Percentiles rank a stretch among this genome's conserved stretches.
Conservation (phyloP, 179 eudicot genomes). For the Monotropa hypopitys region DNA sequence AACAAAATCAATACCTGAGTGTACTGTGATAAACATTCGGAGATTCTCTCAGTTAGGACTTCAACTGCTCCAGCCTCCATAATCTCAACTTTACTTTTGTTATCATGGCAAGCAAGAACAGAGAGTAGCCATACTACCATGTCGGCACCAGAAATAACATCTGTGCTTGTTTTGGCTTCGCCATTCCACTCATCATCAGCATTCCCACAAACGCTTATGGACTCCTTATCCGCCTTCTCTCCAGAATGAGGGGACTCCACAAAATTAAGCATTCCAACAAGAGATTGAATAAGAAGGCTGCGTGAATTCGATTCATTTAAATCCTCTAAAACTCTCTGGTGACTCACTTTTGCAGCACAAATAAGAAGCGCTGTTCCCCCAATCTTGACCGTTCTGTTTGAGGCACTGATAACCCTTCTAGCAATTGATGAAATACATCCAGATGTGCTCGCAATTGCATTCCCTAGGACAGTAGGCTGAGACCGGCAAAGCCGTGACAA, state of each 20-base stretch:
- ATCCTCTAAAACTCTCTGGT: constrained; percentile 56
- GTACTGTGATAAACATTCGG: constrained; percentile 32
- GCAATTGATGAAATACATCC: constrained; percentile 70
- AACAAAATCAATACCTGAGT: constrained; percentile 38
- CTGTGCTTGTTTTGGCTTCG: constrained; percentile 28
- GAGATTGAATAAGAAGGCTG: constrained; percentile 60
- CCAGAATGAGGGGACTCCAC: constrained; percentile 24
- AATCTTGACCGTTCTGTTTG: constrained; percentile 48
- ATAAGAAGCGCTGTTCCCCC: constrained; percentile 90
- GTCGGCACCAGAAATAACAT: constrained; percentile 43
- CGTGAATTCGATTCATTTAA: constrained; percentile 40
- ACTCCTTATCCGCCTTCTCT: constrained; percentile 33
- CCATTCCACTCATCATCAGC: constrained; percentile 30
- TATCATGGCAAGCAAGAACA: constrained; percentile 65
- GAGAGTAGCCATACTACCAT: constrained; percentile 79
- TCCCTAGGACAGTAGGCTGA: constrained; percentile 60
- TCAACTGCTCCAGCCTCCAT: constrained; percentile 95
- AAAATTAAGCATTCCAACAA: constrained; percentile 65
- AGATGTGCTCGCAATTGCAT: constrained; percentile 38
- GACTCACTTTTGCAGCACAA: constrained; percentile 71
- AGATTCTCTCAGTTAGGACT: constrained; percentile 64
- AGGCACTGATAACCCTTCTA: constrained; percentile 55
- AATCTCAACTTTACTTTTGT: constrained; percentile 46
- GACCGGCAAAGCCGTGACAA: constrained; percentile 63
- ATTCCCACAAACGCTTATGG: constrained; percentile 47